Conservation (phyloP, 148 eudicot species). For the Nepenthes mirabilis region DNA sequence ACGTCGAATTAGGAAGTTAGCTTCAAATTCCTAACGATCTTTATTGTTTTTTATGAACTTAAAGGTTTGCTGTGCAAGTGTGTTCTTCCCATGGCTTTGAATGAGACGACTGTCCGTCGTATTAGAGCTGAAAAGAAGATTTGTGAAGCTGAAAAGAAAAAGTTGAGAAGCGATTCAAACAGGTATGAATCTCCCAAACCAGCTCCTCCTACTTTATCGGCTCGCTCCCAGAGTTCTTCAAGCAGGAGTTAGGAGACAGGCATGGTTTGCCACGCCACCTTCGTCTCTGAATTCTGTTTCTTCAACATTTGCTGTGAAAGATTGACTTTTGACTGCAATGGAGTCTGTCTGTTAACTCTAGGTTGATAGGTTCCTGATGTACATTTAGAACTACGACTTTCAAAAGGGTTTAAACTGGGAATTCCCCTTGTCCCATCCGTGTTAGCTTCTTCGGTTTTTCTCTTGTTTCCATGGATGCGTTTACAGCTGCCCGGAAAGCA, state of each 20-base stretch:
- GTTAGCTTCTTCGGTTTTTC: too few species aligned
- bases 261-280: slow-evolving; percentile 16
- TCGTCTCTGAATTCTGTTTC: slow-evolving; percentile 13
- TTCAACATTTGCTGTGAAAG: slow-evolving; percentile 4
- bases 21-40: too few species aligned
- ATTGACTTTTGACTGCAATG: too few species aligned
- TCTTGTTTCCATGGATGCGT: too few species aligned
- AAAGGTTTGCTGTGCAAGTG: slow-evolving; percentile 73
- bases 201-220: slow-evolving; percentile 17
- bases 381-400: too few species aligned
- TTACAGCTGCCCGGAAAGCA: too few species aligned
- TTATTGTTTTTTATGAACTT: background rate
- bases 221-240: slow-evolving; percentile 25
- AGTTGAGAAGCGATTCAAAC: slow-evolving; percentile 54
- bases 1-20: too few species aligned
- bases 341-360: too few species aligned
- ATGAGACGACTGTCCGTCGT: slow-evolving; percentile 57
- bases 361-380: too few species aligned
- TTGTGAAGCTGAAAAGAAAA: slow-evolving; percentile 34
- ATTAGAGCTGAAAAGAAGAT: slow-evolving; percentile 32
- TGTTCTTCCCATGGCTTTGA: slow-evolving; percentile 72
- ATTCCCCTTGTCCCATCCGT: too few species aligned
- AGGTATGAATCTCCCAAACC: slow-evolving; percentile 34
- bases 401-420: too few species aligned
- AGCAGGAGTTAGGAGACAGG: slow-evolving; percentile 31